Percentiles rank a stretch among this genome's conserved stretches.
These are phyloP conservation scores for Lizanozyma gosingica DNA, from an alignment of 1,139 yeast species.

Conservation along the genomic window DNA sequence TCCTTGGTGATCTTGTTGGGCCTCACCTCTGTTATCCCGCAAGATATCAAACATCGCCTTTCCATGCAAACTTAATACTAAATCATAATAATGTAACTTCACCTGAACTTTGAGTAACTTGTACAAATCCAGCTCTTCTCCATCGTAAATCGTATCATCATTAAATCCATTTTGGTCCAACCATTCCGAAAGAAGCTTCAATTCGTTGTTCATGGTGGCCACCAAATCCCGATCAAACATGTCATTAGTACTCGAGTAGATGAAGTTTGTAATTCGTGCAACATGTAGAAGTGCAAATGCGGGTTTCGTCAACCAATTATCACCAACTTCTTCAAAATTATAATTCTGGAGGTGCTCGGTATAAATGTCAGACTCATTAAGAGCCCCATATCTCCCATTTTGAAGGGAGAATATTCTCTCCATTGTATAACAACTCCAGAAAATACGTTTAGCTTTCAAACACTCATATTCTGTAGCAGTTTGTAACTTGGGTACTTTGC, in stretches of 20 bases:
- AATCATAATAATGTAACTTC: conserved; percentile 33
- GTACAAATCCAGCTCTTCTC: conserved; percentile 2
- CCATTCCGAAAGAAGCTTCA: conserved; percentile 24
- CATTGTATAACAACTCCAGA: conserved; percentile 49
- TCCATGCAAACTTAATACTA: conserved; percentile 30
- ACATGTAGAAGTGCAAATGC: conserved; percentile 41
- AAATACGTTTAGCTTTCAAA: conserved; percentile 43
- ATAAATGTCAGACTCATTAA: conserved; percentile 28
- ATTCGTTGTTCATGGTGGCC: conserved; percentile 19
- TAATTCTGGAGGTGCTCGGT: conserved; percentile 22
- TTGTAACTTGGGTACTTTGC: conserved; percentile 9
- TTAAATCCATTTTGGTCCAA: conserved; percentile 28
- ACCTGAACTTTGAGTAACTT: conserved; percentile 23
- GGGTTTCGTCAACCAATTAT: conserved; percentile 47
- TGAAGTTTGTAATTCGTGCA: conserved; percentile 28
- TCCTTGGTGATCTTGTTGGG: conserved; percentile 17
- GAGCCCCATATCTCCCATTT: conserved; percentile 40
- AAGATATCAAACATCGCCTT: conserved; percentile 11
- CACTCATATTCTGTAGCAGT: conserved; percentile 32
- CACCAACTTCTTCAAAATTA: conserved; percentile 26
- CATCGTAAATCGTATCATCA: conserved; percentile 20
- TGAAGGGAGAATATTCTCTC: conserved; percentile 50
- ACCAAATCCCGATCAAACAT: conserved; percentile 14
- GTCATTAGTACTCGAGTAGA: conserved; percentile 22
- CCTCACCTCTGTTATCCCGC: neutral